Percentiles rank a stretch among this genome's conserved stretches.
Conservation (phyloP, 2,329 filamentous ascomycete genomes). For the Colletotrichum musae region DNA sequence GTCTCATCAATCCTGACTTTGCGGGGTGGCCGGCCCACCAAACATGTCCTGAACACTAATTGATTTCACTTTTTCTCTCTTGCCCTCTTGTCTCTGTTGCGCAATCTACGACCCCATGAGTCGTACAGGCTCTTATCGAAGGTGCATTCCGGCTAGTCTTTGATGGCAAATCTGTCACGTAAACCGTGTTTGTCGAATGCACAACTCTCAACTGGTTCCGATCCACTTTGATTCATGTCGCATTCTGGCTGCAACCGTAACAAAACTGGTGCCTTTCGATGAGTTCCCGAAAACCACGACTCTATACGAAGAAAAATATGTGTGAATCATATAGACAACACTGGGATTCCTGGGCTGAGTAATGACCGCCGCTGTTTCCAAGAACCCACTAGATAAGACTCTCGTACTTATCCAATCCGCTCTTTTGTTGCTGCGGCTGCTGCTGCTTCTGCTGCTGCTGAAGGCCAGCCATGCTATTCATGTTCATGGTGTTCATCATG, state of each 20-base stretch:
- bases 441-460: conserved; percentile 46
- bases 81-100: conserved; percentile 1
- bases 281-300: conserved; percentile 1
- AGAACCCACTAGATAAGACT: conserved; percentile 68
- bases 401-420: conserved; percentile 77
- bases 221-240: conserved; percentile 4
- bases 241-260: not conserved
- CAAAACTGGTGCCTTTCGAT: not conserved
- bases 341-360: conserved; percentile 20
- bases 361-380: conserved; percentile 17
- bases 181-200: not conserved
- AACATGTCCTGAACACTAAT: conserved; percentile 26
- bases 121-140: conserved; percentile 8
- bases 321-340: conserved; percentile 25
- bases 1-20: conserved; percentile 25
- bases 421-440: conserved; percentile 57
- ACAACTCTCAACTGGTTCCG: not conserved
- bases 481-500: conserved; percentile 45
- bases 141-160: no score
- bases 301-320: conserved; percentile 6
- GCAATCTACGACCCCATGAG: conserved; percentile 15
- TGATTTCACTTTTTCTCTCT: not conserved
- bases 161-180: not conserved
- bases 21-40: conserved; percentile 27
- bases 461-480: conserved; percentile 44